These are phyloP conservation scores for Claviceps pazoutovae DNA, from an alignment of 2,329 filamentous ascomycete species.

Conservation along the genomic window DNA sequence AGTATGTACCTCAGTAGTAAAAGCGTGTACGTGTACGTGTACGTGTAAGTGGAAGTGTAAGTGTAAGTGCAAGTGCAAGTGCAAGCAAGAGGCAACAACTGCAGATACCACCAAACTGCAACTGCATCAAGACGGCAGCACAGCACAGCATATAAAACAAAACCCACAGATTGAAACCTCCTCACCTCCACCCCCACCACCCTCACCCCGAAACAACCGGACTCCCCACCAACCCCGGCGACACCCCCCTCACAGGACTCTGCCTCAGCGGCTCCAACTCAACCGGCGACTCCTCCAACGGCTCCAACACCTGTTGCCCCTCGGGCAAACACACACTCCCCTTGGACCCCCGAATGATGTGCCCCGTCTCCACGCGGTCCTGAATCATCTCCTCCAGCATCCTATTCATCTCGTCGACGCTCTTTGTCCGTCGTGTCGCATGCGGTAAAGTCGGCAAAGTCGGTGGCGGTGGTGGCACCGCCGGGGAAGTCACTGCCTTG, in stretches of 20 bases:
- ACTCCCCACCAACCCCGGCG: constrained; percentile 9
- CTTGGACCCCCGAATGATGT: constrained; percentile 50
- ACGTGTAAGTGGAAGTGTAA: too few relatives aligned
- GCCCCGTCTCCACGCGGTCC: constrained; percentile 65
- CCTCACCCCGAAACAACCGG: not conserved
- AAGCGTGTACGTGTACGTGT: too few relatives aligned
- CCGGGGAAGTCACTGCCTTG: constrained; percentile 10
- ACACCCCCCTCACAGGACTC: constrained; percentile 18
- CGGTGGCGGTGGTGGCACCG: constrained; percentile 7
- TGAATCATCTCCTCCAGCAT: constrained; percentile 96
- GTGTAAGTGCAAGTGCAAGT: too few relatives aligned
- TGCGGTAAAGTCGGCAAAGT: constrained; percentile 4
- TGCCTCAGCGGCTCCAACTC: constrained; percentile 26
- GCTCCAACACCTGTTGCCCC: constrained; percentile 28
- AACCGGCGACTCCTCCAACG: constrained; percentile 19
- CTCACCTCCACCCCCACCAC: not conserved
- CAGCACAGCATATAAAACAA: too few relatives aligned
- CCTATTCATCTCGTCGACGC: constrained; percentile 82
- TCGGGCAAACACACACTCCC: constrained; percentile 50
- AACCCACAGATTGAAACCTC: too few relatives aligned
- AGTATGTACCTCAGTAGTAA: too few relatives aligned
- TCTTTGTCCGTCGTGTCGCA: constrained; percentile 44
- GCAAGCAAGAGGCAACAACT: too few relatives aligned
- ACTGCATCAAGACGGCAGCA: too few relatives aligned
- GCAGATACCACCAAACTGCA: too few relatives aligned